A percentile compares a stretch with the other conserved stretches of the same genome.
Conservation (phyloP, 371 early-diverging fungal genomes). For the Syncephalastrum contaminatum region DNA sequence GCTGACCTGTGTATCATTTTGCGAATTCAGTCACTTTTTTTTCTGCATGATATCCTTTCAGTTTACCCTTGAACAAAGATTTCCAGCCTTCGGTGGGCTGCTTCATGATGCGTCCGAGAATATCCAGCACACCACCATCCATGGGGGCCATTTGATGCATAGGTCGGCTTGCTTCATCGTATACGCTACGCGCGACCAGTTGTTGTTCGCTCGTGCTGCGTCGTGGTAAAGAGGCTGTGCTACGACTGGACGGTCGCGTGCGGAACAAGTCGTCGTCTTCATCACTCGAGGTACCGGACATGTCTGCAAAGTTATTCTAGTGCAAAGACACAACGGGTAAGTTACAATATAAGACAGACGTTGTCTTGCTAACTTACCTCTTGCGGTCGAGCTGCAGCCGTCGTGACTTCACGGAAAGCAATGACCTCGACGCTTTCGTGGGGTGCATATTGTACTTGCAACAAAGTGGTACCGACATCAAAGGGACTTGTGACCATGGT, state of each 20-base stretch:
- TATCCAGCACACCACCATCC: slow-evolving; percentile 56
- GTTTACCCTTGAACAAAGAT: slow-evolving; percentile 64
- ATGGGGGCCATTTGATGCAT: slow-evolving; percentile 62
- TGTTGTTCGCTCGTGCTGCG: slow-evolving; percentile 10
- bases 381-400: not conserved
- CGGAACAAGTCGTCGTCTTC: slow-evolving; percentile 7
- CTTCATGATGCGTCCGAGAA: slow-evolving; percentile 44
- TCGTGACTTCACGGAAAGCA: slow-evolving; percentile 22
- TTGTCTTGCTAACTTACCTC: too few species aligned
- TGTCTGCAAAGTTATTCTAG: too few species aligned
- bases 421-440: slow-evolving; percentile 46
- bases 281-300: slow-evolving; percentile 9
- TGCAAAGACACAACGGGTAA: too few species aligned
- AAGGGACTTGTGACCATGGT: slow-evolving; percentile 71
- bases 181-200: slow-evolving; percentile 43
- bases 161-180: slow-evolving; percentile 59
- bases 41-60: not conserved
- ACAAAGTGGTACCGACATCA: slow-evolving; percentile 72
- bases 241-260: slow-evolving; percentile 21
- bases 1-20: slow-evolving; percentile 58
- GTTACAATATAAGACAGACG: too few species aligned
- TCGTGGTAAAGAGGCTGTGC: slow-evolving; percentile 21
- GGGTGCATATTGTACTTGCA: slow-evolving; percentile 81
- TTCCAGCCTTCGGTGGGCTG: slow-evolving; percentile 68
- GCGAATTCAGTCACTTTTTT: slow-evolving; percentile 15